phyloP scores from a whole-genome alignment of 257 asterid genomes.

The Mentha longifolia region DNA sequence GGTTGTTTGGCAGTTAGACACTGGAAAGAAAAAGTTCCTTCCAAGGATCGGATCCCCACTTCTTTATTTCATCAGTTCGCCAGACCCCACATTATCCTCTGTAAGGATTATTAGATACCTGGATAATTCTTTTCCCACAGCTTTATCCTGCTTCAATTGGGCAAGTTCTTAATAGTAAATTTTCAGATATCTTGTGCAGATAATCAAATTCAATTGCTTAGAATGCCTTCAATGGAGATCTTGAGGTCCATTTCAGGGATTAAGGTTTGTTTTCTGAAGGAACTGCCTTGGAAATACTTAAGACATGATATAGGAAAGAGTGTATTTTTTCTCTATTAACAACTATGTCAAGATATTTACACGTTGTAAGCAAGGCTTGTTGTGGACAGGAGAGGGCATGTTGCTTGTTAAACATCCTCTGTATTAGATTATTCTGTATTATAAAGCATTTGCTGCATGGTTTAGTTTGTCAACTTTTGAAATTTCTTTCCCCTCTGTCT shows the following conservation, averaged over 20 bases:
- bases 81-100: slow-evolving; percentile 81
- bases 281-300: not conserved
- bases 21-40: slow-evolving; percentile 83
- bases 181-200: slow-evolving; percentile 96
- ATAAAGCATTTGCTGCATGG: not conserved
- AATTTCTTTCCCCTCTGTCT: slow-evolving; percentile 14
- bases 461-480: slow-evolving; percentile 25
- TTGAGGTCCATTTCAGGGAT: slow-evolving; percentile 84
- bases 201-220: slow-evolving; percentile 72
- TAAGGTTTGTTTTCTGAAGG: slow-evolving; percentile 57
- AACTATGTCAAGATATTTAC: too few relatives aligned
- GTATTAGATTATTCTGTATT: not conserved
- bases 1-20: slow-evolving; percentile 95
- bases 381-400: slow-evolving; percentile 11
- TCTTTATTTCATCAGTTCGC: slow-evolving; percentile 64
- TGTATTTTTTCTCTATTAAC: too few relatives aligned
- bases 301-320: too few relatives aligned
- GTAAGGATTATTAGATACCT: slow-evolving; percentile 52
- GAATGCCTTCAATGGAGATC: slow-evolving; percentile 70
- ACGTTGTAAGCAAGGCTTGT: slow-evolving; percentile 1
- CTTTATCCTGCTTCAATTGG: slow-evolving; percentile 22
- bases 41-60: slow-evolving; percentile 94
- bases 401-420: not conserved
- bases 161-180: slow-evolving; percentile 40
- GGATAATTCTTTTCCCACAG: slow-evolving; percentile 10